phyloP scores from a whole-genome alignment of 352 stramenopile genomes.

The Globisporangium okanoganense region DNA sequence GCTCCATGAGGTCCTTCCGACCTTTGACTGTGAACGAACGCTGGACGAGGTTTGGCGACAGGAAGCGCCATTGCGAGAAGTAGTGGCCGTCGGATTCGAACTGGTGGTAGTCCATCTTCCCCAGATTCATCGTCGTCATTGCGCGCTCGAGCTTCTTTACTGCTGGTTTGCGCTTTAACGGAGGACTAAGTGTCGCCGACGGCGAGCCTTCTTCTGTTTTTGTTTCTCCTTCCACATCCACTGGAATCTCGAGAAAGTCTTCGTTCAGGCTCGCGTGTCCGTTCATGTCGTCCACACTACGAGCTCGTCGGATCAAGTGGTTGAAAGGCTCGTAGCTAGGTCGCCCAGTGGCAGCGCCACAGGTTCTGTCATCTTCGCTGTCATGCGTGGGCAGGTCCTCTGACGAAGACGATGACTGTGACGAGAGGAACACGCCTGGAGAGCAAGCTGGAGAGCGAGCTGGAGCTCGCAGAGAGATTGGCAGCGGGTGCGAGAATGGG shows the following conservation, averaged over 20 bases:
- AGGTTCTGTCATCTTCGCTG: neutral
- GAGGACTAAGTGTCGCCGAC: neutral
- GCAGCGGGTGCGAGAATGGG: slow-evolving; percentile 68
- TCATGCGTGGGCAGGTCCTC: slow-evolving; percentile 2
- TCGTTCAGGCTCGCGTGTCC: slow-evolving; percentile 2
- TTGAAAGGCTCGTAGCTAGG: neutral
- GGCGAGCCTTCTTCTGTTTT: neutral
- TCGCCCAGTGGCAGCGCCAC: neutral
- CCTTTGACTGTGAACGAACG: slow-evolving; percentile 32
- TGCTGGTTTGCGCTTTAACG: slow-evolving; percentile 2
- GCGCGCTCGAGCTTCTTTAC: slow-evolving; percentile 24
- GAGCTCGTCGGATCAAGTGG: slow-evolving; percentile 15
- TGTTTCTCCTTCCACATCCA: neutral
- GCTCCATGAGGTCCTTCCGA: slow-evolving; percentile 14
- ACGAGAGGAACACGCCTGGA: slow-evolving; percentile 1
- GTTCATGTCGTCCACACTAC: slow-evolving; percentile 25
- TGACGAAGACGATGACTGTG: slow-evolving; percentile 6
- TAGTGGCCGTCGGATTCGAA: slow-evolving; percentile 20
- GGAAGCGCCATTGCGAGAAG: slow-evolving; percentile 58
- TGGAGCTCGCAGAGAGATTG: slow-evolving; percentile 46
- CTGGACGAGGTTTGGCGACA: slow-evolving; percentile 58
- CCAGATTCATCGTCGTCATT: slow-evolving; percentile 25
- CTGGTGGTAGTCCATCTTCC: slow-evolving; percentile 35
- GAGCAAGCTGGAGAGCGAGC: too few relatives aligned
- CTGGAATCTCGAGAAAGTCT: neutral